Base-by-base conservation (phyloP, 805 yeast genomes). In the Wickerhamia fluorescens region DNA sequence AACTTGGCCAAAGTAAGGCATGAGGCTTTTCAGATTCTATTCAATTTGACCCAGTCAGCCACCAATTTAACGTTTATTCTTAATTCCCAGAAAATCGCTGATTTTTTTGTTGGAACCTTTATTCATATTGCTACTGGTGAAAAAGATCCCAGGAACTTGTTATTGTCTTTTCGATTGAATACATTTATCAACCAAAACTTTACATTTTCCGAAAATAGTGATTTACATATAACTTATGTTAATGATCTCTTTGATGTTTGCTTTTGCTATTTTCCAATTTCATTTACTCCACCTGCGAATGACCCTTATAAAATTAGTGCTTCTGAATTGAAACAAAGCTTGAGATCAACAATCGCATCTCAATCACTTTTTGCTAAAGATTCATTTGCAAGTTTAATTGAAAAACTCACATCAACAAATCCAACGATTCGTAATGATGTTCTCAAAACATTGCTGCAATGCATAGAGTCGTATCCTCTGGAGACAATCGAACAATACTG, bases 221-320 rank as follows among this genome's bases (percentile, higher is more conserved):
- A 62, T 4, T 56, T 61, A 3, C 61, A 73, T 28, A 40, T 53
- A 23, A 50, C 53, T n/a, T 58, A 51, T 44, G 47, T 70, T 18
- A 79, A 80, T 40, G 85, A 83, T 7, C 51, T 92, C 35, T 94
- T 88, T 49, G 98, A 92, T 49, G 74, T 82, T 20, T 66, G 85
- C 23, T 94, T 89, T 50, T 92, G 98, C 54, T 92, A 92, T 58
- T 92, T 89, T 60, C 99, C 99, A 8, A 88, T 92, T 24, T 82
- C 96, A 1, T 92, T 94, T 58, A 78, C 77, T 34, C 95, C 97
- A 2, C 95, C 97, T 3, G 73, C 76, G 27, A 84, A 84, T 51
- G 95, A 89, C 44, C 88, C 92, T 0, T 86, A 87, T 50, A 75
- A 78, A 37, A 82, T 86, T 39, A 75, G 95, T 0, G 73, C 86